Conservation (phyloP, 345 rosid genomes). For the Syzygium aqueum region DNA sequence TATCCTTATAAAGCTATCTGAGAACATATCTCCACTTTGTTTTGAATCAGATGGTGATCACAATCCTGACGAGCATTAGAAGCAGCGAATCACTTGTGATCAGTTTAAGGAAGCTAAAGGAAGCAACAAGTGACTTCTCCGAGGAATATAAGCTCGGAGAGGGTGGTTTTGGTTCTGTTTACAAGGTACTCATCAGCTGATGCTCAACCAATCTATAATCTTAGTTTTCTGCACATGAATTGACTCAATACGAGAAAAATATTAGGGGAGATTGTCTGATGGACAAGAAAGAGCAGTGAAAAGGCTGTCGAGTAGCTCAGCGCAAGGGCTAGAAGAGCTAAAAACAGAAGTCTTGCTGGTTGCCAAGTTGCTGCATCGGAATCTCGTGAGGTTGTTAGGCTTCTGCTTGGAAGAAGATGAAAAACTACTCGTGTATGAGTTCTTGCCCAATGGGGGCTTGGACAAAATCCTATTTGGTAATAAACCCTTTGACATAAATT, state of each 20-base stretch:
- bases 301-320: conserved; percentile 17
- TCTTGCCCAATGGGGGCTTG: conserved; percentile 31
- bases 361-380: conserved; percentile 28
- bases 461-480: conserved; percentile 32
- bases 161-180: conserved; percentile 39
- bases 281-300: conserved; percentile 26
- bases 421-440: conserved; percentile 38
- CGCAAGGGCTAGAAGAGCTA: conserved; percentile 27
- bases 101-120: conserved; percentile 14
- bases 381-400: conserved; percentile 34
- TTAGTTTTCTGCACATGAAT: not conserved
- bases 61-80: not conserved
- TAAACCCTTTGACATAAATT: not conserved
- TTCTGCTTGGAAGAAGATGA: conserved; percentile 28
- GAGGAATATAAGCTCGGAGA: conserved; percentile 22
- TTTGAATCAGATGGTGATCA: not conserved
- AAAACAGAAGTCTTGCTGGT: conserved; percentile 29
- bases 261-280: conserved; percentile 16
- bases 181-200: conserved; percentile 9
- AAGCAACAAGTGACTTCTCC: conserved; percentile 28
- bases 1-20: not conserved
- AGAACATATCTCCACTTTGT: not conserved
- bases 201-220: not conserved
- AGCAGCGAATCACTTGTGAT: conserved; percentile 16
- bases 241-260: not conserved